Percentiles rank a stretch among this genome's conserved stretches.
These are phyloP conservation scores for Suillus lakei DNA, from an alignment of 768 basidiomycete species.

Conservation along the genomic window DNA sequence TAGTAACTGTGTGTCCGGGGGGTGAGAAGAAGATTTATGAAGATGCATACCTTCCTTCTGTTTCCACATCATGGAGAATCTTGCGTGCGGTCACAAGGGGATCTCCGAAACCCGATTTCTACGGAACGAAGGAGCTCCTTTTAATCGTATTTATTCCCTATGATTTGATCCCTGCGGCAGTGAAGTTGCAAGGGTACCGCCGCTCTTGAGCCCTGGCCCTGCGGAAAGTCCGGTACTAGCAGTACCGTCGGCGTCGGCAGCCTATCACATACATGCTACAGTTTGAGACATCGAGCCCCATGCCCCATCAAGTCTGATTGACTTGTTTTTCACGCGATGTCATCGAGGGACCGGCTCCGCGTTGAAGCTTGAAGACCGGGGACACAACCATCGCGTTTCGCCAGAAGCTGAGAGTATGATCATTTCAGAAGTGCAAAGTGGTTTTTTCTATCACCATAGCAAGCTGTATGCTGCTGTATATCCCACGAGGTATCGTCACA, in stretches of 20 bases:
- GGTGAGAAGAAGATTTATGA: constrained; percentile 4
- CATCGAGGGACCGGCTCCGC: neutral
- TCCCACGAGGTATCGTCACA: constrained; percentile 1
- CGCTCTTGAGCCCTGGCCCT: neutral
- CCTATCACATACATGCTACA: neutral
- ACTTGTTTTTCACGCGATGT: constrained; percentile 2
- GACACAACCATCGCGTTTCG: neutral
- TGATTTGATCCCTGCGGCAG: neutral
- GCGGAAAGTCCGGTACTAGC: neutral
- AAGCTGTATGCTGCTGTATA: neutral
- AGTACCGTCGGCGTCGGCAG: neutral
- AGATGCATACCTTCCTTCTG: neutral
- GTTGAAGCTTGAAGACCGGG: neutral
- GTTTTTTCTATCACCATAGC: too few species aligned
- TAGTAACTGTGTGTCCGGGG: neutral
- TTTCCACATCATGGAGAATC: constrained; percentile 5
- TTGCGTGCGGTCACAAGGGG: constrained; percentile 8
- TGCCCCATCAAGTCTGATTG: neutral
- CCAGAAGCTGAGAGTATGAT: neutral
- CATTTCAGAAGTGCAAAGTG: neutral
- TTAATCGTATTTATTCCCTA: neutral
- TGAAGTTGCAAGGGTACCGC: neutral
- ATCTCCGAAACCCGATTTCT: constrained; percentile 11
- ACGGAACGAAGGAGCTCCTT: constrained; percentile 10
- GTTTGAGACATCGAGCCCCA: neutral